A percentile compares a stretch with the other conserved stretches of the same genome.
phyloP scores from a whole-genome alignment of 176 grass and related monocot genomes.

The Avena eriantha region DNA sequence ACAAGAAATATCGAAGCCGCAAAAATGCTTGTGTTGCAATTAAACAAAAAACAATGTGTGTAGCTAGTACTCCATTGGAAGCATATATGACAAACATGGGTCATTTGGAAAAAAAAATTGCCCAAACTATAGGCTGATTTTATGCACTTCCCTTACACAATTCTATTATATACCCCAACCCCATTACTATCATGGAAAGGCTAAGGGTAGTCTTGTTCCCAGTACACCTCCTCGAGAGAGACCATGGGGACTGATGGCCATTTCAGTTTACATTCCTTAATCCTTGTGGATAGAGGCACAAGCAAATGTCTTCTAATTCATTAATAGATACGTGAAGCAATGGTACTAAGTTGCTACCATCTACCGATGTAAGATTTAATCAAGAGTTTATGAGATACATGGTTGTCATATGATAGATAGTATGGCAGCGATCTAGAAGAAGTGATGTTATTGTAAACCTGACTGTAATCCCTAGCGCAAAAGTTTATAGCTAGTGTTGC shows the following conservation, averaged over 20 bases:
- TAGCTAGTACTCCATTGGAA: neutral
- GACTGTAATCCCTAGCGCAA: neutral
- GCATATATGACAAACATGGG: neutral
- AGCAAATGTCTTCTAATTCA: constrained; percentile 2
- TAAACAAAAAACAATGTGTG: neutral
- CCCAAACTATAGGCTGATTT: neutral
- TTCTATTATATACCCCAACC: neutral
- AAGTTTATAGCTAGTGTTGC: neutral
- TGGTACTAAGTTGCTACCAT: constrained; percentile 3
- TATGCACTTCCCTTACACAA: neutral
- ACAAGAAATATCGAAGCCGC: neutral
- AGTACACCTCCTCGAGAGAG: neutral
- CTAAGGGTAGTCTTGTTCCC: neutral
- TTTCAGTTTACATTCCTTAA: neutral
- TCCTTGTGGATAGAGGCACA: neutral
- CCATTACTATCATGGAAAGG: neutral
- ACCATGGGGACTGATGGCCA: neutral
- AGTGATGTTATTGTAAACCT: neutral
- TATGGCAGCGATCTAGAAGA: neutral
- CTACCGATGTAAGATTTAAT: neutral
- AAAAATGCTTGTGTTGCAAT: neutral
- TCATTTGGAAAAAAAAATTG: neutral
- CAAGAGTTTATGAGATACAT: neutral
- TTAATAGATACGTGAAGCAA: neutral
- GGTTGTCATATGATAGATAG: neutral